These are phyloP conservation scores for Metarhizium album DNA, from an alignment of 2,329 filamentous ascomycete species.

Conservation along the genomic window DNA sequence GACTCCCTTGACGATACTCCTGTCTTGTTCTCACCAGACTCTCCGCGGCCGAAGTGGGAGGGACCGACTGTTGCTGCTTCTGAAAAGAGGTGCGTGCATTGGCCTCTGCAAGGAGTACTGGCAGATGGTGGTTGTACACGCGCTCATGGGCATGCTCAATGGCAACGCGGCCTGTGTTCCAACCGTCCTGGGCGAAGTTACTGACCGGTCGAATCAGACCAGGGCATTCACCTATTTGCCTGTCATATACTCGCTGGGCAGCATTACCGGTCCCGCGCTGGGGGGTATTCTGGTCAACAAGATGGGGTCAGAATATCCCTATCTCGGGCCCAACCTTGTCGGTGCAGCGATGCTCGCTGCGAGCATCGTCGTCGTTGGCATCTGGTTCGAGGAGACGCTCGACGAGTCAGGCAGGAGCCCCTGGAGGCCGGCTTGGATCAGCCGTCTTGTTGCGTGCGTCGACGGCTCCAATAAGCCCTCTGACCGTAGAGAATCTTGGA, in stretches of 20 bases:
- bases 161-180: slow-evolving; percentile 92
- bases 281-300: slow-evolving; percentile 71
- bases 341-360: slow-evolving; percentile 60
- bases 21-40: too few species aligned
- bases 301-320: slow-evolving; percentile 58
- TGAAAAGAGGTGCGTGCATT: too few species aligned
- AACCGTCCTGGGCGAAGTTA: slow-evolving; percentile 89
- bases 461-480: slow-evolving; percentile 10
- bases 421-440: slow-evolving; percentile 23
- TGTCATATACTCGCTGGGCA: slow-evolving; percentile 89
- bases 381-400: slow-evolving; percentile 77
- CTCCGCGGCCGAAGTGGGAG: too few species aligned
- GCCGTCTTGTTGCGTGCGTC: slow-evolving; percentile 19
- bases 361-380: slow-evolving; percentile 61
- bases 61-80: too few species aligned
- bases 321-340: slow-evolving; percentile 73
- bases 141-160: slow-evolving; percentile 85
- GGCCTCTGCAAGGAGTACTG: slow-evolving; percentile 75
- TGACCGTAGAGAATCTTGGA: slow-evolving; percentile 24
- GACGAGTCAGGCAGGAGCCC: slow-evolving; percentile 20
- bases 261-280: slow-evolving; percentile 85
- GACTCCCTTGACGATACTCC: too few species aligned
- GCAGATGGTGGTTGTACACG: slow-evolving; percentile 79
- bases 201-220: slow-evolving; percentile 89
- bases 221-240: slow-evolving; percentile 88